Conservation (phyloP, 1,284 basidiomycete genomes). For the Gomphus bonarii region DNA sequence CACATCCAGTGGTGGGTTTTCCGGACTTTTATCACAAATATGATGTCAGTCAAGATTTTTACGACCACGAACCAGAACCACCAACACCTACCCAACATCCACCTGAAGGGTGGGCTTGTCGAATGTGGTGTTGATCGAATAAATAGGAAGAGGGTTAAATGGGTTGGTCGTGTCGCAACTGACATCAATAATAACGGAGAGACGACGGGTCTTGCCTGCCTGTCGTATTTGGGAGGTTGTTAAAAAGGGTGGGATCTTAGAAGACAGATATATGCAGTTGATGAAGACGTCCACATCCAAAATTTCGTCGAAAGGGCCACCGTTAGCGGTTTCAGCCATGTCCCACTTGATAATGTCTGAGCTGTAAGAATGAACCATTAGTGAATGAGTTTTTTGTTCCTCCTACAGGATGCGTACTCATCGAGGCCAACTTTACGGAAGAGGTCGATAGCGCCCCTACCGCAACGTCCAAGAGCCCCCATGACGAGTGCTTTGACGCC, state of each 20-base stretch:
- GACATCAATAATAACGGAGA: conserved; percentile 91
- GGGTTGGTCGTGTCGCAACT: conserved; percentile 99
- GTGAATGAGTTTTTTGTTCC: not conserved
- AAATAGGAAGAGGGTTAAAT: conserved; percentile 96
- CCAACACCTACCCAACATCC: conserved; percentile 54
- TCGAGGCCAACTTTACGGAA: conserved; percentile 89
- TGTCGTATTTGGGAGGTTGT: conserved; percentile 63
- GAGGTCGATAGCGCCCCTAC: conserved; percentile 91
- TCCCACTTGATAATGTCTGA: conserved; percentile 98
- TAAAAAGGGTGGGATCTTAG: conserved; percentile 84
- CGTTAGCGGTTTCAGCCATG: conserved; percentile 92
- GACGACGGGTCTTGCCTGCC: conserved; percentile 60
- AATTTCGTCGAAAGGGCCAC: conserved; percentile 94
- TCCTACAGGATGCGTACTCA: conserved; percentile 49
- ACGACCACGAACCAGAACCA: not conserved
- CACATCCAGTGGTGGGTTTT: conserved; percentile 64
- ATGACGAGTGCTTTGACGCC: conserved; percentile 89
- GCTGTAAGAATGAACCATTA: conserved; percentile 29
- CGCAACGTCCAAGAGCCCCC: conserved; percentile 92
- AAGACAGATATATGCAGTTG: conserved; percentile 98
- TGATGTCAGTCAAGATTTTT: not conserved
- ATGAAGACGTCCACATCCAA: conserved; percentile 97
- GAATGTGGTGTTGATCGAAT: conserved; percentile 94
- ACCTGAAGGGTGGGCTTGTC: conserved; percentile 88
- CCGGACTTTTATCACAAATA: conserved; percentile 29